A percentile compares a stretch with the other conserved stretches of the same genome.
phyloP scores from a whole-genome alignment of 106 monocot genomes.

The Allium cepa region DNA sequence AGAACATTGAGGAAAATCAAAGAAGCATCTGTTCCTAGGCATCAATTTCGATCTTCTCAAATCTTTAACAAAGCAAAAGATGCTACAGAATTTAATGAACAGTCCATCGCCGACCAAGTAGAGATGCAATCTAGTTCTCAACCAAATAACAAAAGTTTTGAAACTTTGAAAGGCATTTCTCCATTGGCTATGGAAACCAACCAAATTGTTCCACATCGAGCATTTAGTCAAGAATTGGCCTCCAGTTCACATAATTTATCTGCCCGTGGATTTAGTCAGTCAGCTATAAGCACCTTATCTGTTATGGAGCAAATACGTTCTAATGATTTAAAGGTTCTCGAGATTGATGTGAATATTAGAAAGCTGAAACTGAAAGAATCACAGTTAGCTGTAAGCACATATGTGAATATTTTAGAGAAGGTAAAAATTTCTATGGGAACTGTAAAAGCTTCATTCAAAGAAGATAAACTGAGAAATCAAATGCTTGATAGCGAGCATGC shows the following conservation, averaged over 20 bases:
- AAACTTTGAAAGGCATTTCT: slow-evolving; percentile 3
- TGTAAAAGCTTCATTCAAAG: slow-evolving; percentile 61
- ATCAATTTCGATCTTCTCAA: neutral
- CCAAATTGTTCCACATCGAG: slow-evolving; percentile 42
- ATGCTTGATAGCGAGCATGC: slow-evolving; percentile 58
- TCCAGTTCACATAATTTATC: slow-evolving; percentile 13
- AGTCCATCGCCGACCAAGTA: slow-evolving; percentile 12
- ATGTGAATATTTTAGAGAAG: slow-evolving; percentile 58
- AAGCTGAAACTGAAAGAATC: slow-evolving; percentile 67
- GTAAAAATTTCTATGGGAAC: slow-evolving; percentile 70
- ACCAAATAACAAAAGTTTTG: neutral
- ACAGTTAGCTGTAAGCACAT: slow-evolving; percentile 51
- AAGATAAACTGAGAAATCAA: slow-evolving; percentile 84
- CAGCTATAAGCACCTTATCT: slow-evolving; percentile 53
- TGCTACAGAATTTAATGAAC: slow-evolving; percentile 1
- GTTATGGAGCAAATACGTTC: slow-evolving; percentile 68
- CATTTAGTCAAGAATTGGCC: slow-evolving; percentile 30
- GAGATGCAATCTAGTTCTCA: slow-evolving; percentile 11
- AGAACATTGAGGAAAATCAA: slow-evolving; percentile 51
- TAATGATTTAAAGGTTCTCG: slow-evolving; percentile 80
- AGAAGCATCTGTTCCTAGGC: slow-evolving; percentile 14
- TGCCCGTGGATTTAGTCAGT: slow-evolving; percentile 21
- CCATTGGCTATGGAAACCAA: slow-evolving; percentile 8
- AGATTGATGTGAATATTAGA: slow-evolving; percentile 62
- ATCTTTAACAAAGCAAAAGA: neutral